A percentile compares a stretch with the other conserved stretches of the same genome.
These are phyloP conservation scores for Phlebiopsis flavidoalba DNA, from an alignment of 768 basidiomycete species.

Conservation along the genomic window DNA sequence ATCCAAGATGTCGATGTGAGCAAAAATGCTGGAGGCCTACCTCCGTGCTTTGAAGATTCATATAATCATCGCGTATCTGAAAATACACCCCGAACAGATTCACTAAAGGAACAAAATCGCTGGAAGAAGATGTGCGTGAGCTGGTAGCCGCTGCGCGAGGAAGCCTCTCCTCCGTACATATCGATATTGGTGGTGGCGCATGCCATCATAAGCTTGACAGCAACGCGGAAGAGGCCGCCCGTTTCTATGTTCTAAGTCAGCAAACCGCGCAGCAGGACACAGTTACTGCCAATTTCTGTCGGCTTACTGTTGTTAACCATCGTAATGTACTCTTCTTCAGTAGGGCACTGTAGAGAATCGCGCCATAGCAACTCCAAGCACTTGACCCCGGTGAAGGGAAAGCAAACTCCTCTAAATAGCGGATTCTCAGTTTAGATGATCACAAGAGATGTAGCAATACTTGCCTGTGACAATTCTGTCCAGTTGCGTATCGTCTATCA, in stretches of 20 bases:
- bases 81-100: slow-evolving; percentile 94
- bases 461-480: slow-evolving; percentile 75
- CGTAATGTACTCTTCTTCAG: slow-evolving; percentile 87
- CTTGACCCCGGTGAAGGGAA: slow-evolving; percentile 86
- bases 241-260: slow-evolving; percentile 58
- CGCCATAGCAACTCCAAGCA: slow-evolving; percentile 93
- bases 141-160: too few species aligned
- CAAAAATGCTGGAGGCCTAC: slow-evolving; percentile 33
- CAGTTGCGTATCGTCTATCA: slow-evolving; percentile 40
- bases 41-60: slow-evolving; percentile 88
- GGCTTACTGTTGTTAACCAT: slow-evolving; percentile 93
- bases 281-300: background rate
- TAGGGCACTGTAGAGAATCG: slow-evolving; percentile 85
- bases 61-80: slow-evolving; percentile 96
- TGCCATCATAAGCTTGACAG: slow-evolving; percentile 96
- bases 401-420: slow-evolving; percentile 22
- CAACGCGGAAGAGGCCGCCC: slow-evolving; percentile 87
- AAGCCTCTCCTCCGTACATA: slow-evolving; percentile 38
- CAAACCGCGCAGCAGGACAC: background rate
- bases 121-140: slow-evolving; percentile 26
- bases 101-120: slow-evolving; percentile 88
- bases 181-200: slow-evolving; percentile 58
- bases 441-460: background rate
- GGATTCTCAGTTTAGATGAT: background rate
- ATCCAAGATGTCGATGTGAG: background rate